Conservation (phyloP, 1,139 yeast species). For the Hansenula sp. region DNA sequence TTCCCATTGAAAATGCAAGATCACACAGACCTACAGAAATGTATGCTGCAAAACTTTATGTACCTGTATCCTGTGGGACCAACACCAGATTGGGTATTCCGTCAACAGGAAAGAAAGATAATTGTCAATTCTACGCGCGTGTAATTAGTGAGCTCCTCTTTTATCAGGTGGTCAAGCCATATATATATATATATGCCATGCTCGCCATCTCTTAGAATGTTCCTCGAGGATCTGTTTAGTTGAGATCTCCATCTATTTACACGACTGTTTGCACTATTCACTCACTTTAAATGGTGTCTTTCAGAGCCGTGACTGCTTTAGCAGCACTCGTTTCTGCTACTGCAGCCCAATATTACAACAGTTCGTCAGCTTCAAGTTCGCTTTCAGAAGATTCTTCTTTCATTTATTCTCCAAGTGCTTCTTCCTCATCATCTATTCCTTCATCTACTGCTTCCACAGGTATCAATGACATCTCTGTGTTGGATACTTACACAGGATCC, state of each 20-base stretch:
- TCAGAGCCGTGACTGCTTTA: constrained; percentile 1
- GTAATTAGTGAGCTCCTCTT: too few species aligned
- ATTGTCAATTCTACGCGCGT: not conserved
- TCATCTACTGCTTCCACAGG: constrained; percentile 1
- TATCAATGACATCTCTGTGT: constrained; percentile 3
- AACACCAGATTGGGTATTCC: too few species aligned
- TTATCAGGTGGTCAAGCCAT: too few species aligned
- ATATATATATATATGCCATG: not conserved
- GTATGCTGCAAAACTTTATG: too few species aligned
- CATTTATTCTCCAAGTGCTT: constrained; percentile 1
- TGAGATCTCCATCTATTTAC: not conserved
- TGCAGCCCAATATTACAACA: not conserved
- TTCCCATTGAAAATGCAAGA: too few species aligned
- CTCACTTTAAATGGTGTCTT: not conserved
- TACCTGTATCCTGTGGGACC: not conserved
- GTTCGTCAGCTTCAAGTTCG: not conserved
- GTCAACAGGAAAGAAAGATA: too few species aligned
- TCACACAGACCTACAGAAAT: too few species aligned
- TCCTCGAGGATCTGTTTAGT: not conserved
- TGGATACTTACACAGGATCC: constrained; percentile 6
- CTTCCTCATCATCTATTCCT: constrained; percentile 2
- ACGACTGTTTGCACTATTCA: not conserved
- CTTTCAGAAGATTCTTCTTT: not conserved
- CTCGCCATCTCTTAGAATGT: not conserved
- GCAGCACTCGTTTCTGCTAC: not conserved